These are phyloP conservation scores for Cardamine resedifolia DNA, from an alignment of 345 rosid species.

Conservation along the genomic window DNA sequence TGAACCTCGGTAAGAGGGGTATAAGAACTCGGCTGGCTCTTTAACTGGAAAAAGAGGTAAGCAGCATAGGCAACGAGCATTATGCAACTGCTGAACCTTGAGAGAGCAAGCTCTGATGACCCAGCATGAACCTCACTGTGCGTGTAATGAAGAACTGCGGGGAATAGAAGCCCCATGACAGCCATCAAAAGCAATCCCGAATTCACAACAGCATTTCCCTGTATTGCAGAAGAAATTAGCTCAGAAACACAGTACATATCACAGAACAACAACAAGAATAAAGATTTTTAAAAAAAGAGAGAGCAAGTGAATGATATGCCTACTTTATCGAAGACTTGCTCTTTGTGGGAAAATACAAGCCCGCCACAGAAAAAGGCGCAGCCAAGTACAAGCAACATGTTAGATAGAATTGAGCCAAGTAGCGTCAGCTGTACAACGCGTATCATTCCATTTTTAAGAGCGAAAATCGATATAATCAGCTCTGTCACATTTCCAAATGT, in stretches of 20 bases:
- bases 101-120: constrained; percentile 88
- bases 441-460: constrained; percentile 73
- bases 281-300: too few species aligned
- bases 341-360: constrained; percentile 62
- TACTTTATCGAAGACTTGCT: constrained; percentile 91
- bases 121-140: constrained; percentile 90
- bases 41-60: constrained; percentile 83
- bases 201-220: constrained; percentile 81
- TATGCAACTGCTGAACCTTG: constrained; percentile 95
- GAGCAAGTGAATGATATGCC: too few species aligned
- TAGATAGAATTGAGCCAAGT: constrained; percentile 92
- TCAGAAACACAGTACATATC: constrained; percentile 36
- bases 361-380: constrained; percentile 97
- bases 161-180: constrained; percentile 96
- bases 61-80: constrained; percentile 94
- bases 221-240: constrained; percentile 40
- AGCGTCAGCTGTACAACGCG: constrained; percentile 94
- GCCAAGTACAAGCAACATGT: constrained; percentile 97
- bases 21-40: constrained; percentile 55
- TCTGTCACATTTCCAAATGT: constrained; percentile 98
- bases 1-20: constrained; percentile 66
- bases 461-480: constrained; percentile 85
- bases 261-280: too few species aligned
- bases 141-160: constrained; percentile 91
- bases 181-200: constrained; percentile 97